These are phyloP conservation scores for Botrytis squamosa DNA, from an alignment of 2,329 filamentous ascomycete genomes.

Conservation along the genomic window DNA sequence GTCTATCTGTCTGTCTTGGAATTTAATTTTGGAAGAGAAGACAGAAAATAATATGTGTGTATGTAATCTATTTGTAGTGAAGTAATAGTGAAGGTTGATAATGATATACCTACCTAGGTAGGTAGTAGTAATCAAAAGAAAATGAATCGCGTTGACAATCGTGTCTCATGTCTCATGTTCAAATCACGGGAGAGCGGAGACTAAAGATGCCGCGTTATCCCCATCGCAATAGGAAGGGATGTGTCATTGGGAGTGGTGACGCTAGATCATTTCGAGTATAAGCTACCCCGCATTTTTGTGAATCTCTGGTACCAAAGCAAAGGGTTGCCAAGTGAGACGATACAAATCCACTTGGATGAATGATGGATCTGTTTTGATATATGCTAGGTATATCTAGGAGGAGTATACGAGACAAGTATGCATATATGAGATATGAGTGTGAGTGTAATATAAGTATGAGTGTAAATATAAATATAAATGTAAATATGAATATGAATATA, in stretches of 20 bases:
- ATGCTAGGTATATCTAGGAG: too few relatives aligned
- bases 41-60: background rate
- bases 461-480: too few relatives aligned
- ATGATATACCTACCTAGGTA: too few relatives aligned
- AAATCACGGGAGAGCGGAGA: background rate
- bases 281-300: constrained; percentile 14
- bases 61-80: background rate
- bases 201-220: background rate
- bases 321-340: constrained; percentile 4
- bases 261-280: background rate
- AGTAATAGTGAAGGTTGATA: background rate
- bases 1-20: background rate
- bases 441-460: too few relatives aligned
- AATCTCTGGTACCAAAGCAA: background rate
- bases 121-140: background rate
- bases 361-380: background rate
- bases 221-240: background rate
- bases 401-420: too few relatives aligned
- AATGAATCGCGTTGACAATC: background rate
- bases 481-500: too few relatives aligned
- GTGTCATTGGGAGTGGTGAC: background rate
- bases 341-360: background rate
- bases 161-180: background rate
- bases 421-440: too few relatives aligned
- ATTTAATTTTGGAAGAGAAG: background rate